Evolutionary conservation across 2,329 filamentous ascomycete genomes (phyloP).

Genomic region (Talaromyces sp.): DNA sequence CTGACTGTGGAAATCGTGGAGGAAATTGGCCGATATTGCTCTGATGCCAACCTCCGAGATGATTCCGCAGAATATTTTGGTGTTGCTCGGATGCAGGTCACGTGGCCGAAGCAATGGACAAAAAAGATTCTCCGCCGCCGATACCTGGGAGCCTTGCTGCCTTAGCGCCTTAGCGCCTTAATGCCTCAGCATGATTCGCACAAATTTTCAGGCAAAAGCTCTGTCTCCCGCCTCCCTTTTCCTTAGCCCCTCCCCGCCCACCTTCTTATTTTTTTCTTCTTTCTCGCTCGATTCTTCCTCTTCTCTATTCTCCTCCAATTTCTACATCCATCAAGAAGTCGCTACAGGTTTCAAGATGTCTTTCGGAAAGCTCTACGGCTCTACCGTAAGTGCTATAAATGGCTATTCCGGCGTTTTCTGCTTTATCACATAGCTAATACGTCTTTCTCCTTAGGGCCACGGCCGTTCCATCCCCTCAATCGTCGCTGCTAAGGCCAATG

Average conservation of each 20-base stretch:
- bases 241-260: constrained; percentile 24
- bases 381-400: constrained; percentile 60
- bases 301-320: constrained; percentile 21
- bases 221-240: constrained; percentile 24
- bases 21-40: background rate
- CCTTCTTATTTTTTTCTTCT: constrained; percentile 14
- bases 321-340: constrained; percentile 22
- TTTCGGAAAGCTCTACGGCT: constrained; percentile 97
- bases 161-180: background rate
- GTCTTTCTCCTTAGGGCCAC: constrained; percentile 65
- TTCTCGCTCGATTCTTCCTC: constrained; percentile 21
- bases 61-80: constrained; percentile 20
- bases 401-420: background rate
- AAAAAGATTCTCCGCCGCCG: constrained; percentile 29
- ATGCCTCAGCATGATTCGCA: constrained; percentile 25
- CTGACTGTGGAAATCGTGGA: constrained; percentile 23
- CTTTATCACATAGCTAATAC: constrained; percentile 26
- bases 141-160: background rate
- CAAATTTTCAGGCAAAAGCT: constrained; percentile 26
- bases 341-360: constrained; percentile 64
- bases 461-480: constrained; percentile 83
- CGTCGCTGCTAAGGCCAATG: constrained; percentile 96
- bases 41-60: background rate
- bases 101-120: constrained; percentile 24
- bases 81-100: constrained; percentile 20